Conservation (phyloP, 108 stramenopile species). For the Cyclotella kingstonii region DNA sequence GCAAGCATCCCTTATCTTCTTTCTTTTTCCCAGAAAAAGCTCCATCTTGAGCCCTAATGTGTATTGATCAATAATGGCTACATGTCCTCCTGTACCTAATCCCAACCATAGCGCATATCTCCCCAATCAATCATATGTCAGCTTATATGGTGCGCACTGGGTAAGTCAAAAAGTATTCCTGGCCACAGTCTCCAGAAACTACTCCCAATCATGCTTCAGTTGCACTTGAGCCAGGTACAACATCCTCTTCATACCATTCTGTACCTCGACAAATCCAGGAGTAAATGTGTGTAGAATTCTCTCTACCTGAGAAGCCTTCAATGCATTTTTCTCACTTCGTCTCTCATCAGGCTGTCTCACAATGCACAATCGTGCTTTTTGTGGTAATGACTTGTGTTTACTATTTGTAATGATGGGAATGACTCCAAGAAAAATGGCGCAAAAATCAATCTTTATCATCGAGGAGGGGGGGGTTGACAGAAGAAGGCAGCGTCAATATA, state of each 20-base stretch:
- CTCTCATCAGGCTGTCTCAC: slow-evolving; percentile 21
- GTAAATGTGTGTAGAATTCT: slow-evolving; percentile 64
- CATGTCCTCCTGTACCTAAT: slow-evolving; percentile 55
- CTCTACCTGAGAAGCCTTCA: slow-evolving; percentile 73
- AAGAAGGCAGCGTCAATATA: no score
- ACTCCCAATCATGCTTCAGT: slow-evolving; percentile 54
- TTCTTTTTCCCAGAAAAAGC: slow-evolving; percentile 74
- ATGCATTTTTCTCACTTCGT: slow-evolving; percentile 71
- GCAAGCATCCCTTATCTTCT: slow-evolving; percentile 83
- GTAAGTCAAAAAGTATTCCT: slow-evolving; percentile 76
- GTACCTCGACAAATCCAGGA: slow-evolving; percentile 68
- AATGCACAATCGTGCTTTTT: no score
- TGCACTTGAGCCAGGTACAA: slow-evolving; percentile 56
- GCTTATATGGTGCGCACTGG: slow-evolving; percentile 58
- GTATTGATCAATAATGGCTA: slow-evolving; percentile 86
- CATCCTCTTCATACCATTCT: slow-evolving; percentile 80
- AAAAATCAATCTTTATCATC: no score
- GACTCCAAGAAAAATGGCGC: no score
- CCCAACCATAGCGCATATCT: slow-evolving; percentile 53
- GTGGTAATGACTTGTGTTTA: no score
- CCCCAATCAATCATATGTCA: slow-evolving; percentile 82
- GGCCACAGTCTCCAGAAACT: slow-evolving; percentile 60
- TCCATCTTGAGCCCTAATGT: slow-evolving; percentile 55
- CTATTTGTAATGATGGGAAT: no score
- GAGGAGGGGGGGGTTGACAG: no score